Evolutionary conservation across 2,329 filamentous ascomycete genomes (phyloP).

Genomic region (Aspergillus quadricinctus): DNA sequence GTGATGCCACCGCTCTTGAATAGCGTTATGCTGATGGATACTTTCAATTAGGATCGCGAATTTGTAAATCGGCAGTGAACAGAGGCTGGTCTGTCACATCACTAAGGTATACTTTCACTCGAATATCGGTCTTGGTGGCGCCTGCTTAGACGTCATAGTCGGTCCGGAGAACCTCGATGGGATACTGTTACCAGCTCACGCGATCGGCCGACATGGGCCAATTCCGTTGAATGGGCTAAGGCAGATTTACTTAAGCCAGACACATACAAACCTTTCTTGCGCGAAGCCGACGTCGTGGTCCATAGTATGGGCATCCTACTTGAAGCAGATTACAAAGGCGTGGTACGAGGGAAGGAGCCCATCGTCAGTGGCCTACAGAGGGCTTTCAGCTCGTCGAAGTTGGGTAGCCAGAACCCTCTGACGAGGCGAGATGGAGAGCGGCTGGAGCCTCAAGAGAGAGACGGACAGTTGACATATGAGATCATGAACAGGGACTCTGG

Average conservation of each 20-base stretch:
- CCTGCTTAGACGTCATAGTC: slow-evolving; percentile 49
- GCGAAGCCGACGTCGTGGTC: slow-evolving; percentile 76
- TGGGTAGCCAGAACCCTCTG: slow-evolving; percentile 65
- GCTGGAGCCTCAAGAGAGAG: slow-evolving; percentile 61
- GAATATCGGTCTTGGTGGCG: background rate
- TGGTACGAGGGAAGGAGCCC: slow-evolving; percentile 77
- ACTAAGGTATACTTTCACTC: slow-evolving; percentile 62
- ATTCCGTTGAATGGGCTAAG: slow-evolving; percentile 77
- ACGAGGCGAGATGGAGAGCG: slow-evolving; percentile 56
- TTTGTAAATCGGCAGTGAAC: slow-evolving; percentile 83
- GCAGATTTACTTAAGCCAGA: slow-evolving; percentile 81
- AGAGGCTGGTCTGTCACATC: slow-evolving; percentile 90
- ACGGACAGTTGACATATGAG: slow-evolving; percentile 86
- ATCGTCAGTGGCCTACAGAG: slow-evolving; percentile 72
- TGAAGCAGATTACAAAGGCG: slow-evolving; percentile 95
- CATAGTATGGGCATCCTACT: slow-evolving; percentile 95
- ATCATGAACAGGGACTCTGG: slow-evolving; percentile 87
- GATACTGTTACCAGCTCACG: slow-evolving; percentile 67
- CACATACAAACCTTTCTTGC: slow-evolving; percentile 72
- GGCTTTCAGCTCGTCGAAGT: slow-evolving; percentile 67
- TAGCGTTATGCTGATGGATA: background rate
- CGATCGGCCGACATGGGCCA: slow-evolving; percentile 73
- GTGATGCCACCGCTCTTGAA: slow-evolving; percentile 19
- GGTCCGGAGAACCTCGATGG: slow-evolving; percentile 88
- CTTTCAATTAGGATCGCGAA: slow-evolving; percentile 56